Conservation (phyloP, 768 basidiomycete species). For the Crepidotus variabilis region DNA sequence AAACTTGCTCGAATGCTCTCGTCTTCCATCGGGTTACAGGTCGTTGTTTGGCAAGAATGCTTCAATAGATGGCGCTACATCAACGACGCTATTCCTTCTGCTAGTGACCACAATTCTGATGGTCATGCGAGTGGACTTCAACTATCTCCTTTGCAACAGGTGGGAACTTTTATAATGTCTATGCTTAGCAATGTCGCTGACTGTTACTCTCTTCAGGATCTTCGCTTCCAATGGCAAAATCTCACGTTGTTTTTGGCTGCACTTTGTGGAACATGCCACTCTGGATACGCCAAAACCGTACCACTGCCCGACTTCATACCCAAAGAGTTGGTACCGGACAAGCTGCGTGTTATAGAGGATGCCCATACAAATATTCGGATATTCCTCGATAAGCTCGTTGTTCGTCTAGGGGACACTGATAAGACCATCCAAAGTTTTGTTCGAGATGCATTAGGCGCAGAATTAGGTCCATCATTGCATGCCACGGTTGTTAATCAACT, state of each 20-base stretch:
- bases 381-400: constrained; percentile 70
- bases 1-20: constrained; percentile 64
- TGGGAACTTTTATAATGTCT: constrained; percentile 5
- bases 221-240: constrained; percentile 82
- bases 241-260: constrained; percentile 74
- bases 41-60: constrained; percentile 81
- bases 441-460: constrained; percentile 75
- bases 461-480: constrained; percentile 71
- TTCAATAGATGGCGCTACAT: constrained; percentile 72
- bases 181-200: neutral
- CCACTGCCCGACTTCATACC: constrained; percentile 54
- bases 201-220: constrained; percentile 43
- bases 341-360: constrained; percentile 60
- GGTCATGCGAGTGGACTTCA: constrained; percentile 22
- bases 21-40: constrained; percentile 60
- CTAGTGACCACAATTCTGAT: constrained; percentile 20
- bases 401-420: constrained; percentile 59
- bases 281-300: constrained; percentile 47
- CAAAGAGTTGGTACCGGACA: constrained; percentile 59
- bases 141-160: constrained; percentile 25
- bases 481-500: constrained; percentile 64
- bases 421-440: constrained; percentile 73
- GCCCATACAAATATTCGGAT: constrained; percentile 54
- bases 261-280: constrained; percentile 62
- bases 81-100: constrained; percentile 52